phyloP scores from a whole-genome alignment of 768 basidiomycete genomes.

The Mycena kentingensis region DNA sequence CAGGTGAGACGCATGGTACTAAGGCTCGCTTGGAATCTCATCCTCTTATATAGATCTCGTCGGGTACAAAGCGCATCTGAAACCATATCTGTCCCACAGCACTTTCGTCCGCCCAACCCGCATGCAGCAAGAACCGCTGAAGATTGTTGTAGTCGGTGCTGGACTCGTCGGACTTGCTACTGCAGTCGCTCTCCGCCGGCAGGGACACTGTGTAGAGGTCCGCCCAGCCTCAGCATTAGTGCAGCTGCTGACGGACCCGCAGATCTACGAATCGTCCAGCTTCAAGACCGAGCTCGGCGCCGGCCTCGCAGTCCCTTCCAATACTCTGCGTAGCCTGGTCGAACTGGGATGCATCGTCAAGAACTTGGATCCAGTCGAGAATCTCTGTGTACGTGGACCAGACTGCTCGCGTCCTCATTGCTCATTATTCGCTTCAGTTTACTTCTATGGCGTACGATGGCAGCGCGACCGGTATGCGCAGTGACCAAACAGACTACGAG shows the following conservation, averaged over 20 bases:
- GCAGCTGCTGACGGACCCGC: neutral
- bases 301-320: slow-evolving; percentile 15
- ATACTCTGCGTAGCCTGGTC: slow-evolving; percentile 10
- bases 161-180: slow-evolving; percentile 18
- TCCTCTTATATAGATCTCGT: neutral
- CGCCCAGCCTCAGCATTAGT: neutral
- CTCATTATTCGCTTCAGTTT: neutral
- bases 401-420: neutral
- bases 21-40: no score
- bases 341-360: slow-evolving; percentile 10
- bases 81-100: neutral
- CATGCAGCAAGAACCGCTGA: neutral
- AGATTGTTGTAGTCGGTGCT: slow-evolving; percentile 15
- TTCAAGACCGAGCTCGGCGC: slow-evolving; percentile 18
- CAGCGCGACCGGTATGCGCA: slow-evolving; percentile 7
- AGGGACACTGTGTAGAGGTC: slow-evolving; percentile 11
- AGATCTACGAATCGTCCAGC: slow-evolving; percentile 17
- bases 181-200: slow-evolving; percentile 12
- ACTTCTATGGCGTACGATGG: slow-evolving; percentile 19
- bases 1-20: slow-evolving; percentile 2
- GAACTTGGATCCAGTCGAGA: slow-evolving; percentile 11
- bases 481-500: slow-evolving; percentile 12
- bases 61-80: neutral
- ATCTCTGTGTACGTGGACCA: slow-evolving; percentile 9
- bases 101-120: neutral